Percentiles rank a stretch among this genome's conserved stretches.
These are phyloP conservation scores for Tilletia indica DNA, from an alignment of 1,284 basidiomycete genomes.

Conservation along the genomic window DNA sequence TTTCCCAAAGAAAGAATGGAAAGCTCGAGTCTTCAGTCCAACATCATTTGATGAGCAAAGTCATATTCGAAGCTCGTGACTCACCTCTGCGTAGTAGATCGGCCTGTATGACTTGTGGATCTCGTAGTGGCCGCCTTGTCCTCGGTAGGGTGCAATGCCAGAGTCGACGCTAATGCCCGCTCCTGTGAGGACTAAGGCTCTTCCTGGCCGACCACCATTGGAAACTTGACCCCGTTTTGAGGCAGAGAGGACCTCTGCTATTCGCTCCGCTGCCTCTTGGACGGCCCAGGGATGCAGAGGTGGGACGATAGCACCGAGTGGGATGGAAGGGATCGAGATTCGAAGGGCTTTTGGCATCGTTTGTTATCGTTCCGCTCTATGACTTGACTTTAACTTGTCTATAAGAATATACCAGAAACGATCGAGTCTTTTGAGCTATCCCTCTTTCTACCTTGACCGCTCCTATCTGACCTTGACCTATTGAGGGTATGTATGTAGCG, in stretches of 20 bases:
- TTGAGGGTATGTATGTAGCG: too few species aligned
- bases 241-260: conserved; percentile 34
- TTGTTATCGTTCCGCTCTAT: too few species aligned
- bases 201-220: conserved; percentile 31
- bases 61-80: neutral
- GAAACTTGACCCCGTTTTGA: conserved; percentile 36
- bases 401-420: too few species aligned
- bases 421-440: too few species aligned
- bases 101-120: conserved; percentile 52
- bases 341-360: conserved; percentile 28
- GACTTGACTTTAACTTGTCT: too few species aligned
- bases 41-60: too few species aligned
- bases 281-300: conserved; percentile 32
- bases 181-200: conserved; percentile 22
- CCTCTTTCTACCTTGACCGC: too few species aligned
- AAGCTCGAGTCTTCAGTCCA: neutral
- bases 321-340: conserved; percentile 53
- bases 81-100: conserved; percentile 51
- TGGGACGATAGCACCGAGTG: conserved; percentile 28
- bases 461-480: too few species aligned
- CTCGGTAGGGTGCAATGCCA: conserved; percentile 54
- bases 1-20: neutral
- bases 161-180: conserved; percentile 54
- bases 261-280: conserved; percentile 30
- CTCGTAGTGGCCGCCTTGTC: conserved; percentile 47